Base-by-base conservation (phyloP, 768 basidiomycete species). In the Tremella fuciformis region DNA sequence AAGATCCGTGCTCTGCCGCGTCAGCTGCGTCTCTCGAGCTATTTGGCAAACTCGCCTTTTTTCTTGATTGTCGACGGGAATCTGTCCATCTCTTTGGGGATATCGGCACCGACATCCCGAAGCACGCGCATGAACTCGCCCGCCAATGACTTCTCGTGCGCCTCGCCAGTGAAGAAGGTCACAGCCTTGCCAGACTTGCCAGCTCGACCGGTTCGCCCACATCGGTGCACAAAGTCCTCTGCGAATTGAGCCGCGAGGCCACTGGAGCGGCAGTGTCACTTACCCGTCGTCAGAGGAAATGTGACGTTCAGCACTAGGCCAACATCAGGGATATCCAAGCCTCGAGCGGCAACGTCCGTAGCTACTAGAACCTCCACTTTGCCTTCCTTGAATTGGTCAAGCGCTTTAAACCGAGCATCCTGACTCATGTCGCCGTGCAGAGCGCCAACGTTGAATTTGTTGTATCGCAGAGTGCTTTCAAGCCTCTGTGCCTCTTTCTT, bases 51-150 rank as follows among this genome's bases (percentile, higher is more conserved):
- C 69, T 64, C 55, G 74, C 75, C 77, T 82, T 85, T 90, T 82
- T 98, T 98, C 81, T 94, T 96, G 80, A 98, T 91, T 58, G 92
- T 89, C 83, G 93, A 90, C 51, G 91, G 91, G 81, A 96, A 97
- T 69, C 86, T 85, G 51, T 86, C 84, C 78, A 96, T 80, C 4
- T 78, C 85, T 64, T 88, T 84, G 49, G 86, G 83, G 13, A 80
- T 73, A 57, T 71, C 71, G 22, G 88, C 89, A 26, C 88, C 89
- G 46, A 88, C 87, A 75, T 98, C 96, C 53, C 87, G 80, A 55
- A 98, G 81, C 40, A 99, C 90, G 8, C 89, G 83, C 65, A 91
- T 91, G 56, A 97, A 83, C 76, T 97, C 94, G 8, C 96, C 96
- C 8, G 96, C 93, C 2, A 96, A 81, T 19, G 85, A 82, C 50